Conservation (phyloP, 2,329 filamentous ascomycete species). For the Monilinia aucupariae region DNA sequence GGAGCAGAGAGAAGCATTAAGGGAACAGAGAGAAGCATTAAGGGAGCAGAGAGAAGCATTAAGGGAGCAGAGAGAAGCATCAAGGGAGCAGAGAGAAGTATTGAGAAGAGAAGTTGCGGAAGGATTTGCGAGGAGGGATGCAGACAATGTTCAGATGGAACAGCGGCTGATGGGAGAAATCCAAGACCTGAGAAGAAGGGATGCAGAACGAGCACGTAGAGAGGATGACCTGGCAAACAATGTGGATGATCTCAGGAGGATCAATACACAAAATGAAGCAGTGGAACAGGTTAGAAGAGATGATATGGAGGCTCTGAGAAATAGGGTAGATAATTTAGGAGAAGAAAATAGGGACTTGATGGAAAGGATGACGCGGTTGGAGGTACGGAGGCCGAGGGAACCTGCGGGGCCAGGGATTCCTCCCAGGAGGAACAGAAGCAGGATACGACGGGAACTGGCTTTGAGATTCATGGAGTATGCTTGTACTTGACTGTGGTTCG, state of each 20-base stretch:
- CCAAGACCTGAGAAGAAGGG: not conserved
- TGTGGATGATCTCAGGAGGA: not conserved
- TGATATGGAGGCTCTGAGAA: not conserved
- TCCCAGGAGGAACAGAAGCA: not conserved
- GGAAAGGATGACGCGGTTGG: not conserved
- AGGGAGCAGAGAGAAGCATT: not conserved
- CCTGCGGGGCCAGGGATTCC: not conserved
- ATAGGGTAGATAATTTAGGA: not conserved
- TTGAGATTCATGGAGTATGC: not conserved
- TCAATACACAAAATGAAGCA: not conserved
- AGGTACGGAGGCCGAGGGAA: not conserved
- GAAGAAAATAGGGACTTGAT: not conserved
- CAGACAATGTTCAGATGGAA: not conserved
- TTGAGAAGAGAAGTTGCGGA: slow-evolving; percentile 5
- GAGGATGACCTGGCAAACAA: not conserved
- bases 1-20: not conserved
- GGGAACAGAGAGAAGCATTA: not conserved
- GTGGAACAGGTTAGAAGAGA: no score
- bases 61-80: not conserved
- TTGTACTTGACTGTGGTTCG: not conserved
- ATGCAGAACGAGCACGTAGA: not conserved
- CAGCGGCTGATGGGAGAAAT: not conserved
- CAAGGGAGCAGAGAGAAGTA: not conserved
- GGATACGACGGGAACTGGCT: not conserved
- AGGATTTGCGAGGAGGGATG: not conserved